Evolutionary conservation across 2,329 filamentous ascomycete species (phyloP).

Genomic region (Colletotrichum sp.): DNA sequence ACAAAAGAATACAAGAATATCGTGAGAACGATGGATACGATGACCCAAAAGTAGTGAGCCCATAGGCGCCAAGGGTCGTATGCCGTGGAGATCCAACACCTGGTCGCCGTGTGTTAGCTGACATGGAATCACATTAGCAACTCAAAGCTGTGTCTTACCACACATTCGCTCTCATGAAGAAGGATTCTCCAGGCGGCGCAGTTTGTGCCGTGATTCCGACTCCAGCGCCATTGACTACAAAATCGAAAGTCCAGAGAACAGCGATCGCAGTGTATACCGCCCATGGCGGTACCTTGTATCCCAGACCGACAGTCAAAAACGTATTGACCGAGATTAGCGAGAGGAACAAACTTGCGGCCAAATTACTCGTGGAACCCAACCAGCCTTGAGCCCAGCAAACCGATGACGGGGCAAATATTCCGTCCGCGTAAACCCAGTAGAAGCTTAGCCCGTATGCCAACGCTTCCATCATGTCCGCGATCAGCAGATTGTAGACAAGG

Average conservation of each 20-base stretch:
- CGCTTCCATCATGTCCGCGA: conserved; percentile 64
- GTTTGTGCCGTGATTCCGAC: neutral
- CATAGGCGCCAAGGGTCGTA: conserved; percentile 59
- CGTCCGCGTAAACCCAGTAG: conserved; percentile 53
- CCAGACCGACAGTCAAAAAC: conserved; percentile 56
- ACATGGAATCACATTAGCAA: neutral
- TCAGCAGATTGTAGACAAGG: conserved; percentile 63
- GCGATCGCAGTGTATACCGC: conserved; percentile 48
- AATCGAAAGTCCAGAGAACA: conserved; percentile 52
- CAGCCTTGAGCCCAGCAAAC: conserved; percentile 62
- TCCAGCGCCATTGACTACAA: neutral
- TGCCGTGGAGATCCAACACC: conserved; percentile 67
- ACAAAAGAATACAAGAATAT: conserved; percentile 43
- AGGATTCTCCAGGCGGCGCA: neutral
- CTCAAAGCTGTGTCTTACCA: neutral
- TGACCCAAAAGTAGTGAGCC: conserved; percentile 70
- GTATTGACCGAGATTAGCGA: conserved; percentile 63
- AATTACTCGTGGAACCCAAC: conserved; percentile 61
- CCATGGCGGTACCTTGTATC: conserved; percentile 49
- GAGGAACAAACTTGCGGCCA: conserved; percentile 64
- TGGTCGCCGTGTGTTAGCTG: neutral
- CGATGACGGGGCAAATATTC: conserved; percentile 50
- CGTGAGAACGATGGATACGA: conserved; percentile 42
- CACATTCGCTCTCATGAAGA: conserved; percentile 15
- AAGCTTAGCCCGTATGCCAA: conserved; percentile 60